These are phyloP conservation scores for Pyrenopolyporus hunteri DNA, from an alignment of 495 filamentous ascomycete species.

Conservation along the genomic window DNA sequence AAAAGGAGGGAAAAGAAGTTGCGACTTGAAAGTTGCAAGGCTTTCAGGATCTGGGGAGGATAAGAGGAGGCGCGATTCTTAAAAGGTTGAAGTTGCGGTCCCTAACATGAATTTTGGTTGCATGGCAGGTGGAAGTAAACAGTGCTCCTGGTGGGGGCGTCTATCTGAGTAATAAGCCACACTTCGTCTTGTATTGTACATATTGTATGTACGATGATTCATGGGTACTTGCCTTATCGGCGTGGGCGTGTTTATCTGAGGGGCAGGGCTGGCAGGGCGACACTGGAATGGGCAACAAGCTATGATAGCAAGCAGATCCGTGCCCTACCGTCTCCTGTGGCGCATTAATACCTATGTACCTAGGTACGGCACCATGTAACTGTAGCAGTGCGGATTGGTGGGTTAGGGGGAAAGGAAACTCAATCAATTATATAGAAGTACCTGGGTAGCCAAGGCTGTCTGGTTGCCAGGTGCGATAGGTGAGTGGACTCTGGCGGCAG, in stretches of 20 bases:
- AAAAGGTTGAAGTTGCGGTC: slow-evolving; percentile 36
- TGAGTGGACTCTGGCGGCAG: no score
- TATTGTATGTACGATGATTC: no score
- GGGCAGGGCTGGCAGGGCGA: slow-evolving; percentile 17
- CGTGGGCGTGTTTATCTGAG: slow-evolving; percentile 11
- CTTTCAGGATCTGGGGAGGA: slow-evolving; percentile 6
- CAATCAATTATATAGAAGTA: no score
- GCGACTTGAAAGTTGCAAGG: slow-evolving; percentile 1
- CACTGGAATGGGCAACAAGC: slow-evolving; percentile 3
- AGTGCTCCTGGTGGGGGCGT: slow-evolving; percentile 32
- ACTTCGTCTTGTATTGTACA: neutral
- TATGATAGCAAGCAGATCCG: slow-evolving; percentile 11
- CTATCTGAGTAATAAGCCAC: slow-evolving; percentile 9
- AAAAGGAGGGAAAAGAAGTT: slow-evolving; percentile 14
- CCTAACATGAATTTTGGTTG: slow-evolving; percentile 37
- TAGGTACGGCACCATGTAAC: no score
- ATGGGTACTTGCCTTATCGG: no score
- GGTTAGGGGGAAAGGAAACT: no score
- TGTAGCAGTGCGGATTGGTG: no score
- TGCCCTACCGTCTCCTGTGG: slow-evolving; percentile 8
- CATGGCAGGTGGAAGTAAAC: slow-evolving; percentile 33
- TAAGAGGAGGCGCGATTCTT: slow-evolving; percentile 28
- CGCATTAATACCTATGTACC: neutral
- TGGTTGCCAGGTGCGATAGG: slow-evolving; percentile 1
- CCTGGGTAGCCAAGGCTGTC: no score